Conservation (phyloP, 1,139 yeast genomes). For the Geotrichum aggregatum region DNA sequence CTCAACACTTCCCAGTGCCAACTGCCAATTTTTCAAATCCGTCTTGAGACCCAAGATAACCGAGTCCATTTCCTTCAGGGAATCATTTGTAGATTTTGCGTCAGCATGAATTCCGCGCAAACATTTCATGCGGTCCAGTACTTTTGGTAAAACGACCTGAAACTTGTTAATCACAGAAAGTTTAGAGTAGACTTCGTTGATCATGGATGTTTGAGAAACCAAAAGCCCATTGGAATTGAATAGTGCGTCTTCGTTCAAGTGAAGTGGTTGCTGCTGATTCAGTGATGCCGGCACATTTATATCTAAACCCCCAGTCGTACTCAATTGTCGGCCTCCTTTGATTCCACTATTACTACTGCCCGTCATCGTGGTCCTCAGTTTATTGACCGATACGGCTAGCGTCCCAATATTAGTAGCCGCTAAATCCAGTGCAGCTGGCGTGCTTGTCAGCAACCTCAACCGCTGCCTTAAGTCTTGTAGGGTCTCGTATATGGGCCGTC, state of each 20-base stretch:
- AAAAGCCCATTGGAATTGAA: neutral
- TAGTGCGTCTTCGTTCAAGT: neutral
- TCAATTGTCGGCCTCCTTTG: neutral
- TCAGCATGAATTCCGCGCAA: conserved; percentile 19
- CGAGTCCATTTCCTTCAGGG: conserved; percentile 17
- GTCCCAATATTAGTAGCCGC: conserved; percentile 13
- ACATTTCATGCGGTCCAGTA: conserved; percentile 15
- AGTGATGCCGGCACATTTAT: neutral
- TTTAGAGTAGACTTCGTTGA: conserved; percentile 12
- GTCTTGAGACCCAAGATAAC: conserved; percentile 10
- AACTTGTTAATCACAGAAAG: conserved; percentile 9
- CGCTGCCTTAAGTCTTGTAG: conserved; percentile 15
- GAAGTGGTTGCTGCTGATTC: neutral
- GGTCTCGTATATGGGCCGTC: conserved; percentile 12
- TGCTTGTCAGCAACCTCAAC: conserved; percentile 16
- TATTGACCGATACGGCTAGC: conserved; percentile 6
- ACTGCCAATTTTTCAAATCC: conserved; percentile 18
- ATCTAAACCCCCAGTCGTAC: too few relatives aligned
- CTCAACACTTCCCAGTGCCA: conserved; percentile 11
- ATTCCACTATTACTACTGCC: neutral
- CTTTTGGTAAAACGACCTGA: conserved; percentile 17
- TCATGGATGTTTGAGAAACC: neutral
- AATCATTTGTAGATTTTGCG: conserved; percentile 12
- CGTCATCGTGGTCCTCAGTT: neutral
- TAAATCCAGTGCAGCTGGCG: conserved; percentile 15